These are phyloP conservation scores for Metarhizium humberi DNA, from an alignment of 2,329 filamentous ascomycete genomes.

Conservation along the genomic window DNA sequence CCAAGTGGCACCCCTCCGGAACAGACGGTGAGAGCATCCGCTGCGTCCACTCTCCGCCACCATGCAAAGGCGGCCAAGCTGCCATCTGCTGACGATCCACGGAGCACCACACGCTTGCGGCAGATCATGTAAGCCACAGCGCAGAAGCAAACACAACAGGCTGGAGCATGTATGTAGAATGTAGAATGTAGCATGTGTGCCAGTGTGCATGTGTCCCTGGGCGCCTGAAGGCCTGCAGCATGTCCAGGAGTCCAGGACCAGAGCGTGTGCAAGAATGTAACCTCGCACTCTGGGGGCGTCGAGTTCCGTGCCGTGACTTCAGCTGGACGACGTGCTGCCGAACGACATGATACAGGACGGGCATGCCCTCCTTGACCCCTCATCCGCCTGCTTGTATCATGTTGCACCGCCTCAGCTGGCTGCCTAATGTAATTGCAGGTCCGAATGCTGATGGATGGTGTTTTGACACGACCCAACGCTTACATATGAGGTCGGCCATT, in stretches of 20 bases:
- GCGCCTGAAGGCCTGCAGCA: slow-evolving; percentile 12
- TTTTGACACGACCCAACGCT: not conserved
- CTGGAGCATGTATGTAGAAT: not conserved
- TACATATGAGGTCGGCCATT: not conserved
- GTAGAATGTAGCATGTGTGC: no score
- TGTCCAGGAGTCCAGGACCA: not conserved
- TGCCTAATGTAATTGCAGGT: not conserved
- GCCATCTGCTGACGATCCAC: slow-evolving; percentile 7
- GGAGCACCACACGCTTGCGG: not conserved
- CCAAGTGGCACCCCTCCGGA: slow-evolving; percentile 1
- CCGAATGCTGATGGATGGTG: not conserved
- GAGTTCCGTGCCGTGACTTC: not conserved
- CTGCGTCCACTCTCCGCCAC: slow-evolving; percentile 3
- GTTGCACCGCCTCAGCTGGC: not conserved
- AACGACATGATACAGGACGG: not conserved
- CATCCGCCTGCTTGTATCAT: not conserved
- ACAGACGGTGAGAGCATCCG: not conserved
- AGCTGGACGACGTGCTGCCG: not conserved
- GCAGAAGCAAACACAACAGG: not conserved
- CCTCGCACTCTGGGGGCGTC: not conserved
- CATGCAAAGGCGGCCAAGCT: not conserved
- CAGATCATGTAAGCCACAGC: not conserved
- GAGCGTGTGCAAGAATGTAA: slow-evolving; percentile 1
- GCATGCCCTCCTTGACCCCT: not conserved
- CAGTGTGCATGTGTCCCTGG: slow-evolving; percentile 8